Evolutionary conservation across 176 grass and related monocot species (phyloP).

Genomic region (Pharus latifolius): DNA sequence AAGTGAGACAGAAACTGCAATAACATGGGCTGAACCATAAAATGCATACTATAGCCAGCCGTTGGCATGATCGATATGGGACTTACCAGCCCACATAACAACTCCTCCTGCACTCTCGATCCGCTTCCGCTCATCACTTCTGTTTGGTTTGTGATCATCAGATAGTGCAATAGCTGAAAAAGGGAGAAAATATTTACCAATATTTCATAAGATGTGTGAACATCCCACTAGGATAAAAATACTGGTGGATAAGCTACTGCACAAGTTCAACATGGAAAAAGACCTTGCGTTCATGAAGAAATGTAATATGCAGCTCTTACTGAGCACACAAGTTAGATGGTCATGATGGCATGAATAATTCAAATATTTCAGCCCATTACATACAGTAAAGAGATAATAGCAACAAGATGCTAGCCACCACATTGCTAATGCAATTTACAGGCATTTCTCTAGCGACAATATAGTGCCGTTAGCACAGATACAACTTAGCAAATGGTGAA

Average conservation of each 20-base stretch:
- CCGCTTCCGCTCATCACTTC: slow-evolving; percentile 80
- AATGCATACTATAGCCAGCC: background rate
- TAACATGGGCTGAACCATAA: background rate
- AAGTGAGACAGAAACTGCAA: background rate
- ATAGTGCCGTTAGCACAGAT: background rate
- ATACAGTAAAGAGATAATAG: background rate
- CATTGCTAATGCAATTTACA: background rate
- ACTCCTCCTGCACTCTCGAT: slow-evolving; percentile 77
- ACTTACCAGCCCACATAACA: slow-evolving; percentile 64
- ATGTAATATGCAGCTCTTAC: background rate
- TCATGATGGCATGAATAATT: background rate
- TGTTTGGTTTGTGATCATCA: slow-evolving; percentile 79
- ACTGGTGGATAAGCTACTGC: background rate
- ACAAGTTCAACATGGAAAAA: background rate
- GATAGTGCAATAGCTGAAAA: slow-evolving; percentile 74
- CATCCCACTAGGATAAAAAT: background rate
- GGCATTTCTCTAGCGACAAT: background rate
- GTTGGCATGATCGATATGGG: background rate
- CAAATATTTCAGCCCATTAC: background rate
- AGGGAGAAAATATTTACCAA: slow-evolving; percentile 2
- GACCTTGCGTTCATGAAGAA: background rate
- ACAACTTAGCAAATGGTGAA: background rate
- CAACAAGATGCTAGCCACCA: background rate
- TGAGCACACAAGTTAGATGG: background rate
- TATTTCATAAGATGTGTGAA: background rate